phyloP scores from a whole-genome alignment of 805 yeast species.

The Ogataea nonfermentans region DNA sequence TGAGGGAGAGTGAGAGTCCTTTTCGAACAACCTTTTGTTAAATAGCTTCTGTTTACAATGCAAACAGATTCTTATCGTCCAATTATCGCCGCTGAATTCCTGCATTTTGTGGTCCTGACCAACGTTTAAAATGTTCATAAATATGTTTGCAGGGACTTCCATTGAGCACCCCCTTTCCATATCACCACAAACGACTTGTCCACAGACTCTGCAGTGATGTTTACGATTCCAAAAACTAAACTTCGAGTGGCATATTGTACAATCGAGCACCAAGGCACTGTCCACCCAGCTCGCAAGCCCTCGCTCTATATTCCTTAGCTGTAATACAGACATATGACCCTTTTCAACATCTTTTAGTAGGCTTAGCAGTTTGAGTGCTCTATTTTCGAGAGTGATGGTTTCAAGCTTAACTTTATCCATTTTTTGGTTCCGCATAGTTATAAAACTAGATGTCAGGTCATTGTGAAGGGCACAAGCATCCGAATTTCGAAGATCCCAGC shows the following conservation, averaged over 20 bases:
- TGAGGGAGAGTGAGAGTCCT: constrained; percentile 31
- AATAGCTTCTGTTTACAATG: constrained; percentile 66
- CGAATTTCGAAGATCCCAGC: constrained; percentile 11
- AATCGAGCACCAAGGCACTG: constrained; percentile 44
- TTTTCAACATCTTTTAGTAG: constrained; percentile 14
- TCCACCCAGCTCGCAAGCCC: constrained; percentile 65
- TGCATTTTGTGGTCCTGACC: constrained; percentile 7
- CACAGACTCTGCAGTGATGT: constrained; percentile 93
- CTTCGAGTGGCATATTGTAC: constrained; percentile 59
- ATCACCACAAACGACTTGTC: constrained; percentile 76
- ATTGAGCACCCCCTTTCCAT: constrained; percentile 64
- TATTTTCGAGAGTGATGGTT: constrained; percentile 56
- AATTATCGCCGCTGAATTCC: constrained; percentile 17
- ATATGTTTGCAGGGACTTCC: constrained; percentile 53
- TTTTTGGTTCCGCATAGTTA: constrained; percentile 38
- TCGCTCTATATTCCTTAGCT: constrained; percentile 40
- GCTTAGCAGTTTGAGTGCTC: constrained; percentile 47
- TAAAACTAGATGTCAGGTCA: constrained; percentile 49
- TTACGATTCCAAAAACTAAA: constrained; percentile 63
- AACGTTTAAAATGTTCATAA: constrained; percentile 39
- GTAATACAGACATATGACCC: constrained; percentile 8
- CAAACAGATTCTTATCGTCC: constrained; percentile 48
- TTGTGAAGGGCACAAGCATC: constrained; percentile 12
- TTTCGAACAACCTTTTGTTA: constrained; percentile 50
- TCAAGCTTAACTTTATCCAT: constrained; percentile 51